These are phyloP conservation scores for Hippophae tibetana DNA, from an alignment of 306 rosid genomes.

Conservation along the genomic window DNA sequence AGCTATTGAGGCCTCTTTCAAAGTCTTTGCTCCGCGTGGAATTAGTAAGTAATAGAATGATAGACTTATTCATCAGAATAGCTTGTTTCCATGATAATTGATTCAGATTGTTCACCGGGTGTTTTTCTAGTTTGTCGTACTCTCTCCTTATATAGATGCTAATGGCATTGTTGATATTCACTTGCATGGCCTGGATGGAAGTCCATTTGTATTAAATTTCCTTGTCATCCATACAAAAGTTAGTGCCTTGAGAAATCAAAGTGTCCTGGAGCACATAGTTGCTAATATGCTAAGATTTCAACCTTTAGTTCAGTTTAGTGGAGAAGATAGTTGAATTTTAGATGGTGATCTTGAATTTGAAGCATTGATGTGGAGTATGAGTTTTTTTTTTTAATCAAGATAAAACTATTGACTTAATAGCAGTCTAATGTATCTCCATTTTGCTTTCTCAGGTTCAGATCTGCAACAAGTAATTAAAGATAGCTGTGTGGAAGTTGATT, in stretches of 20 bases:
- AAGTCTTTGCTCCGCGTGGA: constrained; percentile 87
- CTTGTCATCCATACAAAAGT: background rate
- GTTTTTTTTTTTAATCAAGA: background rate
- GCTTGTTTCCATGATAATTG: too few relatives aligned
- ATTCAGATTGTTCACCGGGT: too few relatives aligned
- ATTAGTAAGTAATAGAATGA: constrained; percentile 50
- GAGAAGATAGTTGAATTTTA: background rate
- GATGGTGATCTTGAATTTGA: background rate
- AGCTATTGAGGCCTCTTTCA: constrained; percentile 87
- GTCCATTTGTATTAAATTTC: too few relatives aligned
- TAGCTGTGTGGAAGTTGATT: constrained; percentile 59
- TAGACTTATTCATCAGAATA: background rate
- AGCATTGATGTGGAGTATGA: background rate
- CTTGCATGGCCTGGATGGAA: too few relatives aligned
- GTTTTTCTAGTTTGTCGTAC: too few relatives aligned
- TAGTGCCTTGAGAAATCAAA: background rate
- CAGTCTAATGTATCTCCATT: background rate
- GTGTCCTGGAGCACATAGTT: background rate
- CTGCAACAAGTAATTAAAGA: constrained; percentile 38
- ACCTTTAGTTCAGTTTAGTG: background rate
- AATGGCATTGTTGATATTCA: too few relatives aligned
- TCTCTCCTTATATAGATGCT: too few relatives aligned
- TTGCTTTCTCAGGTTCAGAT: constrained; percentile 14
- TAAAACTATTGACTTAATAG: background rate
- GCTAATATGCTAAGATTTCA: background rate